phyloP scores from a whole-genome alignment of 2,329 filamentous ascomycete species.

The Stachybotrys elegans region DNA sequence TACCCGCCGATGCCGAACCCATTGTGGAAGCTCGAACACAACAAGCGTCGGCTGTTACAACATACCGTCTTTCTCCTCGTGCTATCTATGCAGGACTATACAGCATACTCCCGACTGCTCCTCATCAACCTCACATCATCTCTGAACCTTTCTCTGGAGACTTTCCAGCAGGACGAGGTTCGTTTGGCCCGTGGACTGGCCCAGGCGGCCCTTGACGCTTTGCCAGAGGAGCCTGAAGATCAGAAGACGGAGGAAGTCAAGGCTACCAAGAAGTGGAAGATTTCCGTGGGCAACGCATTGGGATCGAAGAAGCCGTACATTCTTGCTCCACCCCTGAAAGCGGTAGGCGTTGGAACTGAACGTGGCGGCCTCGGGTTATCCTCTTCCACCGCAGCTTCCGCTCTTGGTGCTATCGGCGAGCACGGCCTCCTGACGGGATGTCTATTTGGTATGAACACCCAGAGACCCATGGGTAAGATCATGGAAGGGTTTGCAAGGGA shows the following conservation, averaged over 20 bases:
- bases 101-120: conserved; percentile 65
- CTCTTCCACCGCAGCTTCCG: conserved; percentile 66
- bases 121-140: conserved; percentile 67
- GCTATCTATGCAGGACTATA: conserved; percentile 73
- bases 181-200: conserved; percentile 71
- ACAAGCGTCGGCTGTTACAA: conserved; percentile 62
- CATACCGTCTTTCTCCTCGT: conserved; percentile 68
- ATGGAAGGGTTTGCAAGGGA: conserved; percentile 85
- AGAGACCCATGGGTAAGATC: conserved; percentile 76
- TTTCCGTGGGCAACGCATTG: conserved; percentile 41
- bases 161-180: conserved; percentile 66
- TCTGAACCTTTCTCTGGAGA: conserved; percentile 59
- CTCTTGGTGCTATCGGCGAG: conserved; percentile 75
- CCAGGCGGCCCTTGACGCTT: conserved; percentile 57
- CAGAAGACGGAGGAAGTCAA: conserved; percentile 55
- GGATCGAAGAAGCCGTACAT: conserved; percentile 63
- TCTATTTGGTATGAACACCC: conserved; percentile 87
- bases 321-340: conserved; percentile 70
- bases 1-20: conserved; percentile 57
- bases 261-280: conserved; percentile 65
- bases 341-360: conserved; percentile 72
- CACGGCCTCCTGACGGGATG: conserved; percentile 76
- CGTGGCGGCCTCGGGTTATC: conserved; percentile 74
- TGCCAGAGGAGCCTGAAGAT: conserved; percentile 21
- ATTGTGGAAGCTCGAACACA: conserved; percentile 53